These are phyloP conservation scores for Phaeotremella skinneri DNA, from an alignment of 768 basidiomycete genomes.

Conservation along the genomic window DNA sequence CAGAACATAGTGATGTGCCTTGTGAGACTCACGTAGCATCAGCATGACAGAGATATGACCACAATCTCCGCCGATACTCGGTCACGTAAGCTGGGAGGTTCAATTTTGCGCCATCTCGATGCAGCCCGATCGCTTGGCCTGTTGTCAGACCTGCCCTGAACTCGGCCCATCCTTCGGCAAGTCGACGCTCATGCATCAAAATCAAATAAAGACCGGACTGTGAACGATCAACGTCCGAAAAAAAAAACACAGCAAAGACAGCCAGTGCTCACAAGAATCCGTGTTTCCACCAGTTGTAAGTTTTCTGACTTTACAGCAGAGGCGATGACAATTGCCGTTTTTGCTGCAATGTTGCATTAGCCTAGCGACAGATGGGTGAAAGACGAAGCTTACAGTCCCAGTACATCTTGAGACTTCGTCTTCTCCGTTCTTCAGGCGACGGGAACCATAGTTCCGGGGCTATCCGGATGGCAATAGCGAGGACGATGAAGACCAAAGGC, in stretches of 20 bases:
- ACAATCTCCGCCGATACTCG: slow-evolving; percentile 84
- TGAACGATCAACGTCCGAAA: slow-evolving; percentile 4
- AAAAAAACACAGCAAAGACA: too few relatives aligned
- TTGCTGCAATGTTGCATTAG: slow-evolving; percentile 57
- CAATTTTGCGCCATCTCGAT: slow-evolving; percentile 79
- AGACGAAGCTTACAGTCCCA: slow-evolving; percentile 75
- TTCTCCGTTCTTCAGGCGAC: slow-evolving; percentile 66
- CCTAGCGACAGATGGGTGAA: neutral
- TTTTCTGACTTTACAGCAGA: slow-evolving; percentile 89
- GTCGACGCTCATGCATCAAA: slow-evolving; percentile 53
- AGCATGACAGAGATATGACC: slow-evolving; percentile 79
- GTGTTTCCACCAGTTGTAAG: slow-evolving; percentile 79
- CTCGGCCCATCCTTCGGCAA: slow-evolving; percentile 94
- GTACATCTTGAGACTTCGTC: slow-evolving; percentile 81
- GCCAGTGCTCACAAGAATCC: slow-evolving; percentile 63
- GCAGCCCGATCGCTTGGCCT: slow-evolving; percentile 85
- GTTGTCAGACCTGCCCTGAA: slow-evolving; percentile 85
- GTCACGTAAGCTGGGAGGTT: slow-evolving; percentile 59
- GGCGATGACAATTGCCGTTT: slow-evolving; percentile 78
- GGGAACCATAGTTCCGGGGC: slow-evolving; percentile 78
- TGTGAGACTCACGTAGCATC: slow-evolving; percentile 62
- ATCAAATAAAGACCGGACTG: slow-evolving; percentile 66
- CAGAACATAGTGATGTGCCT: neutral
- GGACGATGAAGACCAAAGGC: slow-evolving; percentile 81
- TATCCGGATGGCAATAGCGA: slow-evolving; percentile 81